Conservation (phyloP, 208 protist species). For the Leishmania braziliensis region DNA sequence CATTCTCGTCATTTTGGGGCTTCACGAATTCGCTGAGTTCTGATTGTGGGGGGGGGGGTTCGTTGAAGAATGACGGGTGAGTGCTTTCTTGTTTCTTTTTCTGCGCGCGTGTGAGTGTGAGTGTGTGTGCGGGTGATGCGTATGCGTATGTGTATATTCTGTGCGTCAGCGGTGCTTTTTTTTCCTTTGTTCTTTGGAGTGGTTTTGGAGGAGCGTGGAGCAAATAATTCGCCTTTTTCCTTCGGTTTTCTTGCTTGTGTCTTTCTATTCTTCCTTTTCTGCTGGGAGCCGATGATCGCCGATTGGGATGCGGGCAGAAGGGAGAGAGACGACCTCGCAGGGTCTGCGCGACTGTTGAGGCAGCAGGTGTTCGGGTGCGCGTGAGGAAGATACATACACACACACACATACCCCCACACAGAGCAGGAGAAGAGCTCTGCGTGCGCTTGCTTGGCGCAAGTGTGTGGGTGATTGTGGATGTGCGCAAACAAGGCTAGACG, state of each 20-base stretch:
- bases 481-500: background rate
- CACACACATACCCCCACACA: no score
- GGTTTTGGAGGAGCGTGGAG: background rate
- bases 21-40: no score
- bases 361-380: background rate
- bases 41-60: no score
- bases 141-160: background rate
- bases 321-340: background rate
- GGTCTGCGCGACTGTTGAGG: background rate
- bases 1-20: no score
- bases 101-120: background rate
- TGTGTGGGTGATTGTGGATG: background rate
- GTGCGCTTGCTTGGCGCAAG: background rate
- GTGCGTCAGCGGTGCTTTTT: background rate
- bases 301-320: background rate
- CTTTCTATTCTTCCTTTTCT: background rate
- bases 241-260: background rate
- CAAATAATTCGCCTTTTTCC: background rate
- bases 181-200: background rate
- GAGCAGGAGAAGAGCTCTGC: background rate
- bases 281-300: background rate
- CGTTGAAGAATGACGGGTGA: no score
- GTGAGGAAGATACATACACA: background rate
- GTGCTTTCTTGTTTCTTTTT: background rate
- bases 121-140: background rate